Base-by-base conservation (phyloP, 495 filamentous ascomycete genomes). In the Rostrohypoxylon terebratum region DNA sequence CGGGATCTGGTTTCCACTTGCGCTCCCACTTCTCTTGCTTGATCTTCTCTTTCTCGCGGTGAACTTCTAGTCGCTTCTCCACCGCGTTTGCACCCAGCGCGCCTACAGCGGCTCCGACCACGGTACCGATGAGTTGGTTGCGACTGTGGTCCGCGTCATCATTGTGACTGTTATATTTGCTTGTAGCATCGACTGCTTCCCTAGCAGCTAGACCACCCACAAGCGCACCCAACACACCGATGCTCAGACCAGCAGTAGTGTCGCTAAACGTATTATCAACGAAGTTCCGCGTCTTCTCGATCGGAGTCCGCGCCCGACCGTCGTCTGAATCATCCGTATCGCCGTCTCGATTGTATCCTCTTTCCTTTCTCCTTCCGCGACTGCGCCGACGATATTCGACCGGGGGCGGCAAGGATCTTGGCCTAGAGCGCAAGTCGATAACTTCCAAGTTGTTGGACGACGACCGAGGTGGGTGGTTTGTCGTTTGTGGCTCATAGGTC, bases 51-150 rank as follows among this genome's bases (percentile, higher is more conserved):
- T 66, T 67, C 59, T 69, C 75, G 38, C 75, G 68, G 11, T 66
- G 60, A 10, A 55, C 51, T 69, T 84, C 82, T 31, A 84, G 47
- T 60, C 76, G 66, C 74, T 80, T 81, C 79, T 83, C 83, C 45
- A 85, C 73, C 11, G 81, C 82, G 66, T 85, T 85, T 18, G 82
- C 83, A 1, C 82, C 81, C 36, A 85, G 62, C 62, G 82, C 83
- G 5, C 82, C 83, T 6, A 84, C 79, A 25, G 81, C 81, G 3
- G 83, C 83, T 6, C 83, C 83, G 0, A 84, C 77, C 9, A 83
- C 70, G 6, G 83, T 83, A 16, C 78, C 78, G 31, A 83, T 72
- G 54, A 84, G 62, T 59, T 77, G 75, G 64, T 72, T 78, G 42
- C 74, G 73, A 57, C 69, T 74, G 23, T 68, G 62, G 21, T 77